Evolutionary conservation across 2,329 filamentous ascomycete genomes (phyloP).

Genomic region (Hirsutella rhossiliensis): DNA sequence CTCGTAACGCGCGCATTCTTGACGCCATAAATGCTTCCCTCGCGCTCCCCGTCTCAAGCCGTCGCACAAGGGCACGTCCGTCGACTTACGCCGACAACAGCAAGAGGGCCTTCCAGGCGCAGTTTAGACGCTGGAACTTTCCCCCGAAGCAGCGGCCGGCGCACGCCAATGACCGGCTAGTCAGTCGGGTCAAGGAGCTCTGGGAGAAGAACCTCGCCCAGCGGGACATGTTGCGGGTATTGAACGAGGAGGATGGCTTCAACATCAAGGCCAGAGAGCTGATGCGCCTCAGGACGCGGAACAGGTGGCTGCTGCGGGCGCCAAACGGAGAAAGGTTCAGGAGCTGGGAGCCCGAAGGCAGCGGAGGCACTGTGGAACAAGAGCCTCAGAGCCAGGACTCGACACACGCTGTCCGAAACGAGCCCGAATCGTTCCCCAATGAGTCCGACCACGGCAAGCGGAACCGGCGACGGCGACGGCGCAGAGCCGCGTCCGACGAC

Average conservation of each 20-base stretch:
- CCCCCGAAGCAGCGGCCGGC: conserved; percentile 62
- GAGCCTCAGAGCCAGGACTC: no score
- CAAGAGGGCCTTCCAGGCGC: conserved; percentile 64
- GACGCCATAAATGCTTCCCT: no score
- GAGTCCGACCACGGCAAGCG: not conserved
- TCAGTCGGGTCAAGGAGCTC: conserved; percentile 59
- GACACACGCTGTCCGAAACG: not conserved
- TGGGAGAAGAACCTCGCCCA: conserved; percentile 67
- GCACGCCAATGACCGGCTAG: conserved; percentile 55
- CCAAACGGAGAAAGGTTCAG: conserved; percentile 44
- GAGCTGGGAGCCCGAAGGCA: conserved; percentile 4
- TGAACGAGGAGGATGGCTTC: conserved; percentile 60
- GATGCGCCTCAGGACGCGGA: conserved; percentile 54
- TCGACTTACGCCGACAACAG: conserved; percentile 26
- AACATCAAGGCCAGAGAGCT: conserved; percentile 60
- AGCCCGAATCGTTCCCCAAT: not conserved
- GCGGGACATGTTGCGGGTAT: conserved; percentile 58
- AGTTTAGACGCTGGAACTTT: conserved; percentile 71
- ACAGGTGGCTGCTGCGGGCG: conserved; percentile 54
- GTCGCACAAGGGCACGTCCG: not conserved
- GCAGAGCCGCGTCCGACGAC: not conserved
- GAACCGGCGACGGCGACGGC: conserved; percentile 41
- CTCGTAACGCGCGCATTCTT: not conserved
- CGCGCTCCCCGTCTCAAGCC: not conserved
- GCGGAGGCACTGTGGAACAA: not conserved